Conservation (phyloP, 805 yeast genomes). For the Hanseniaspora meyeri region DNA sequence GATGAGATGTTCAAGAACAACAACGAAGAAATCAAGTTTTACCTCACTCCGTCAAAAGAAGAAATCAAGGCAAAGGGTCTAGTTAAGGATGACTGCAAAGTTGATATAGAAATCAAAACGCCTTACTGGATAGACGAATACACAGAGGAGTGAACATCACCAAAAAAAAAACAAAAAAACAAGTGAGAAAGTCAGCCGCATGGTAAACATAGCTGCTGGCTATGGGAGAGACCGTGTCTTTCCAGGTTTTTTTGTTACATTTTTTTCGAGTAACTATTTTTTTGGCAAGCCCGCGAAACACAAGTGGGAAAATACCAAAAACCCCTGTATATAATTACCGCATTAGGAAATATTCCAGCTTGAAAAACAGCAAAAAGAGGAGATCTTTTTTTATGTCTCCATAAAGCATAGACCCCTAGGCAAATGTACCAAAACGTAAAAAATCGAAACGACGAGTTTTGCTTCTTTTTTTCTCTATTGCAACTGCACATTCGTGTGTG, state of each 20-base stretch:
- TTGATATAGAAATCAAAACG: slow-evolving; percentile 18
- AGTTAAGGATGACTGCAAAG: slow-evolving; percentile 7
- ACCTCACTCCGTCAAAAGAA: slow-evolving; percentile 23
- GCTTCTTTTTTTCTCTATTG: too few species aligned
- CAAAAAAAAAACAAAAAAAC: too few species aligned
- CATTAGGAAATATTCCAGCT: not conserved
- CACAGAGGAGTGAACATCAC: slow-evolving; percentile 1
- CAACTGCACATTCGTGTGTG: too few species aligned
- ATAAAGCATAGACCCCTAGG: too few species aligned
- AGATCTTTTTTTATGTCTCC: too few species aligned
- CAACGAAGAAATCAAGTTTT: slow-evolving; percentile 24
- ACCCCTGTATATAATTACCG: not conserved
- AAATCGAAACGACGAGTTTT: too few species aligned
- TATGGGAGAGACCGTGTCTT: not conserved
- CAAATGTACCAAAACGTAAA: too few species aligned
- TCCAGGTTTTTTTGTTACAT: not conserved
- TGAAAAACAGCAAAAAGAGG: not conserved
- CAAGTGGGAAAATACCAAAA: not conserved
- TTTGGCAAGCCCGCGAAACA: not conserved
- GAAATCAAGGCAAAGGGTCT: not conserved
- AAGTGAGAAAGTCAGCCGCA: not conserved
- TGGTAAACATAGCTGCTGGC: not conserved
- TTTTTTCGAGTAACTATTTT: not conserved
- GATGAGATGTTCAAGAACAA: slow-evolving; percentile 19
- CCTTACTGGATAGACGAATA: slow-evolving; percentile 23